Percentiles rank a stretch among this genome's conserved stretches.
These are phyloP conservation scores for Linum usitatissimum DNA, from an alignment of 345 rosid species.

Conservation along the genomic window DNA sequence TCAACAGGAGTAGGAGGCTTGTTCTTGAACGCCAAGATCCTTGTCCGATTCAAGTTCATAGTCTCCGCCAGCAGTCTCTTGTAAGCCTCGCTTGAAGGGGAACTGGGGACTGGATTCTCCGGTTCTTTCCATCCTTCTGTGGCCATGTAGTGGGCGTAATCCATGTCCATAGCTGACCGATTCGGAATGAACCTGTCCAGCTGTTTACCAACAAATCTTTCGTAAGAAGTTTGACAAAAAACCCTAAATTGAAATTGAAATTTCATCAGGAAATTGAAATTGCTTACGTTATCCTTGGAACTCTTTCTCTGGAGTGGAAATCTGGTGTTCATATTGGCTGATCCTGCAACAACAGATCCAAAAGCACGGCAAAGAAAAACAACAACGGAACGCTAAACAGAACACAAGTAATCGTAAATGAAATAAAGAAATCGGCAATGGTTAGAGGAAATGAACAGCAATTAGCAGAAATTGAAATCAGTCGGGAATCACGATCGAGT, in stretches of 20 bases:
- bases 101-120: constrained; percentile 27
- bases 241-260: too few species aligned
- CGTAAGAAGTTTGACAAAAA: not conserved
- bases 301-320: constrained; percentile 4
- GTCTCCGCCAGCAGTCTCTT: constrained; percentile 53
- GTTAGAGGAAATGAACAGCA: not conserved
- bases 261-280: not conserved
- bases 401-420: not conserved
- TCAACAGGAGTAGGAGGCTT: constrained; percentile 40
- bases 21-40: constrained; percentile 65
- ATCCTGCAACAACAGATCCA: constrained; percentile 3
- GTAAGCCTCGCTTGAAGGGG: constrained; percentile 56
- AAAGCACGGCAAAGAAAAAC: not conserved
- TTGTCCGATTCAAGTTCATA: constrained; percentile 44
- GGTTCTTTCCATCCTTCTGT: constrained; percentile 43
- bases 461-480: not conserved
- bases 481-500: not conserved
- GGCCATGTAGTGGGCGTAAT: constrained; percentile 51
- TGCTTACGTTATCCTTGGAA: constrained; percentile 13
- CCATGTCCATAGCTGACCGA: constrained; percentile 64
- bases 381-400: not conserved
- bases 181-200: constrained; percentile 70
- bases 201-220: constrained; percentile 15
- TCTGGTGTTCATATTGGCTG: not conserved
- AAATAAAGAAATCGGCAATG: not conserved